phyloP scores from a whole-genome alignment of 169 alveolate species.

The Cystoisospora suis region DNA sequence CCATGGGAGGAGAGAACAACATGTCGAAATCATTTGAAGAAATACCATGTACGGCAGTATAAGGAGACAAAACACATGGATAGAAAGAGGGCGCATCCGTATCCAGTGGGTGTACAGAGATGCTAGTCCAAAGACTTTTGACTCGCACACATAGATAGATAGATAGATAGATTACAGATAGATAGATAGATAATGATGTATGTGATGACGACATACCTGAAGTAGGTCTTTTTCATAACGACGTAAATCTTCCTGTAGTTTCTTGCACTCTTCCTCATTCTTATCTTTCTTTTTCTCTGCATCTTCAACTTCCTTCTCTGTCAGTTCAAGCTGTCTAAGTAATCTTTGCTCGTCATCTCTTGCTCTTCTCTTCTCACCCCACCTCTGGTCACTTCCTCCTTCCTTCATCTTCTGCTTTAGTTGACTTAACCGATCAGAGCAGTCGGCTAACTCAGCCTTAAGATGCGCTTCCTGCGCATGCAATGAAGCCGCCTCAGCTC shows the following conservation, averaged over 20 bases:
- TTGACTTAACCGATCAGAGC: slow-evolving; percentile 13
- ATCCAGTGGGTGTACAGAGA: too few species aligned
- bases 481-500: background rate
- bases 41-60: too few species aligned
- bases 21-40: too few species aligned
- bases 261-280: background rate
- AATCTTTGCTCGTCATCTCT: background rate
- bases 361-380: too few species aligned
- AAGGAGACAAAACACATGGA: too few species aligned
- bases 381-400: background rate
- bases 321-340: background rate
- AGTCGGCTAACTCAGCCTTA: slow-evolving; percentile 21
- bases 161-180: too few species aligned
- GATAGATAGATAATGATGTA: too few species aligned
- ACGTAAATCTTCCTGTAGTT: background rate
- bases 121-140: too few species aligned
- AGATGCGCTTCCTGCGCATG: background rate
- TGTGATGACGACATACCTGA: too few species aligned
- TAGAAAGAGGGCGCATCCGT: too few species aligned
- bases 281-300: background rate
- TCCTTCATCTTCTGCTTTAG: background rate
- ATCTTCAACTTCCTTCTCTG: slow-evolving; percentile 5
- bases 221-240: background rate
- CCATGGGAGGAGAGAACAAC: too few species aligned
- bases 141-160: too few species aligned